Conservation (phyloP, 768 basidiomycete genomes). For the Leucosporidium scottii region DNA sequence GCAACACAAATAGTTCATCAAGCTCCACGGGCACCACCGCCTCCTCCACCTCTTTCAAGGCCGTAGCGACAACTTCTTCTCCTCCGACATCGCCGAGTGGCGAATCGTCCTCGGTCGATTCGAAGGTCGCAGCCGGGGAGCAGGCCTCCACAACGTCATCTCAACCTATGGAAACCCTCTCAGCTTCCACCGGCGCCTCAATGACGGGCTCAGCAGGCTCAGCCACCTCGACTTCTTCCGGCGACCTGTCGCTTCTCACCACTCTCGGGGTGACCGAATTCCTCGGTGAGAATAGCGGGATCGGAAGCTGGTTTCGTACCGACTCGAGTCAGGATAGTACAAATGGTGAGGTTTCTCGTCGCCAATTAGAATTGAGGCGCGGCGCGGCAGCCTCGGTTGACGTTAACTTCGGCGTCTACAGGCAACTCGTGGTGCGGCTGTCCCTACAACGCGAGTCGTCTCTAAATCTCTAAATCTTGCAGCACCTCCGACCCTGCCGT, state of each 20-base stretch:
- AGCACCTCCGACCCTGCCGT: not conserved
- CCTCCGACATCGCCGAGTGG: too few species aligned
- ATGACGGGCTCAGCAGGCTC: not conserved
- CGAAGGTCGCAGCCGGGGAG: too few species aligned
- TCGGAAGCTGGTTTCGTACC: slow-evolving; percentile 1
- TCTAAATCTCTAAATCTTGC: not conserved
- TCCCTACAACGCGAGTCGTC: not conserved
- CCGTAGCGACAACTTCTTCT: too few species aligned
- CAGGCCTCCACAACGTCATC: too few species aligned
- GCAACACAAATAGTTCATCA: too few species aligned
- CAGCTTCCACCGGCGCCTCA: too few species aligned
- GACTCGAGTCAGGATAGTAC: not conserved
- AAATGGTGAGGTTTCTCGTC: not conserved
- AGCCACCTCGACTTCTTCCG: not conserved
- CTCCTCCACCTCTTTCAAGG: too few species aligned
- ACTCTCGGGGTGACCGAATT: not conserved
- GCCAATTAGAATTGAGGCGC: not conserved
- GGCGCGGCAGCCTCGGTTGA: not conserved
- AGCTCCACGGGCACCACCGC: too few species aligned
- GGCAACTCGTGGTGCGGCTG: slow-evolving; percentile 5
- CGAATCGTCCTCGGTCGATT: too few species aligned
- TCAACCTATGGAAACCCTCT: too few species aligned
- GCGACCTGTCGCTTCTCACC: not conserved
- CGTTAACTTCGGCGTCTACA: not conserved
- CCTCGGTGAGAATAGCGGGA: not conserved